These are phyloP conservation scores for Crucihimalaya himalaica DNA, from an alignment of 345 rosid genomes.

Conservation along the genomic window DNA sequence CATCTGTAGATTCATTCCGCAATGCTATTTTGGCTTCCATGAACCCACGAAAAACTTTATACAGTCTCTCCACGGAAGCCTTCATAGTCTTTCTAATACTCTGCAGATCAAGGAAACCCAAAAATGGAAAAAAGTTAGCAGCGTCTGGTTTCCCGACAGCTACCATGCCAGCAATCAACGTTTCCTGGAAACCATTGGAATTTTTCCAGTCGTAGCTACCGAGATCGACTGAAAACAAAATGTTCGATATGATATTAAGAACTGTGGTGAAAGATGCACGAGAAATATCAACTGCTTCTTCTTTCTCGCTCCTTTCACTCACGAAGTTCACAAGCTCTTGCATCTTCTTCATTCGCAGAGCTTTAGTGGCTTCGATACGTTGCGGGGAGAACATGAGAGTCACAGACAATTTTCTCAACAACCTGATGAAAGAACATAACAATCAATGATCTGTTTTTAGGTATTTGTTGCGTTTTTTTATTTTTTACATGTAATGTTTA, in stretches of 20 bases:
- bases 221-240: constrained; percentile 26
- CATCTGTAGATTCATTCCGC: background rate
- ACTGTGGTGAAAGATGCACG: constrained; percentile 20
- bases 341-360: constrained; percentile 18
- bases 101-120: constrained; percentile 29
- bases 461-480: background rate
- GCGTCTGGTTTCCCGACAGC: constrained; percentile 14
- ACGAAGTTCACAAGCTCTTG: constrained; percentile 23
- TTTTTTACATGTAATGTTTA: background rate
- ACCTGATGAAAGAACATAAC: constrained; percentile 4
- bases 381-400: constrained; percentile 25
- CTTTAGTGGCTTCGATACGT: constrained; percentile 15
- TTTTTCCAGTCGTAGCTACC: constrained; percentile 6
- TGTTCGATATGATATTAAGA: constrained; percentile 34
- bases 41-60: constrained; percentile 25
- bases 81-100: constrained; percentile 23
- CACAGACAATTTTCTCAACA: constrained; percentile 19
- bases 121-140: constrained; percentile 28
- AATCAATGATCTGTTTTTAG: background rate
- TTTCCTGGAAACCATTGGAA: constrained; percentile 6
- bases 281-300: constrained; percentile 29
- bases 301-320: constrained; percentile 20
- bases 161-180: constrained; percentile 10
- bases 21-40: constrained; percentile 26
- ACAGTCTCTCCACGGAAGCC: background rate